Evolutionary conservation across 805 yeast species (phyloP), one percentile per base, ranked within the genome.

Genomic region (Candida andamanensis): DNA sequence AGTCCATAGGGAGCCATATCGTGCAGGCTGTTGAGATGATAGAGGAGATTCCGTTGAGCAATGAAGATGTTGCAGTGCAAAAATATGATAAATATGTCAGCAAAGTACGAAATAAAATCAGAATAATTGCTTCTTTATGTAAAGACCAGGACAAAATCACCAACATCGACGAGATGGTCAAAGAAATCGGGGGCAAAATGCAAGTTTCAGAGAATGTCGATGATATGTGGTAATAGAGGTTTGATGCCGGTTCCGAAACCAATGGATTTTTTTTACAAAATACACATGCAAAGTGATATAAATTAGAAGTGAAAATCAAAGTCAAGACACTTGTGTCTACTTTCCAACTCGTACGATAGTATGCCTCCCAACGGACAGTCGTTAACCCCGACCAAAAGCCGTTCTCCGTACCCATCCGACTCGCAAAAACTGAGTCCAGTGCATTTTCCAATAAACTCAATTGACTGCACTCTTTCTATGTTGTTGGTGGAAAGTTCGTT

Each of bases 321-420:
- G 32, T 67, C 73, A 23, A 66, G 50, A 21, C 60, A 49, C 36
- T 56, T 63, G 13, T 39, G 41, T 13, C 38, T 40, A 27, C 67
- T 58, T 26, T 59, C 65, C 24, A 60, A 45, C 23, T 61, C 58
- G 44, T 68, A 75, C 42, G 67, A 70, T 32, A 77, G 43, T 4
- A 78, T 62, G 1, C 84, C 83, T 2, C 84, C 83, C 28, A 72
- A 60, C 0, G 73, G 63, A 26, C 63, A 59, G 46, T 78, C 84
- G 37, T 72, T 63, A 5, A 74, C 63, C 0, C 81, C 84, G 3
- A 77, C 56, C 4, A 74, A 58, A 31, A 78, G 56, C 28, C 60
- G 55, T 44, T 73, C 76, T 6, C 70, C 73, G 30, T 56, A 53
- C 4, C 65, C 70, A 11, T 67, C 72, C 5, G 55, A 50, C 11